Evolutionary conservation across 1,284 basidiomycete species (phyloP).

Genomic region (Malassezia slooffiae): DNA sequence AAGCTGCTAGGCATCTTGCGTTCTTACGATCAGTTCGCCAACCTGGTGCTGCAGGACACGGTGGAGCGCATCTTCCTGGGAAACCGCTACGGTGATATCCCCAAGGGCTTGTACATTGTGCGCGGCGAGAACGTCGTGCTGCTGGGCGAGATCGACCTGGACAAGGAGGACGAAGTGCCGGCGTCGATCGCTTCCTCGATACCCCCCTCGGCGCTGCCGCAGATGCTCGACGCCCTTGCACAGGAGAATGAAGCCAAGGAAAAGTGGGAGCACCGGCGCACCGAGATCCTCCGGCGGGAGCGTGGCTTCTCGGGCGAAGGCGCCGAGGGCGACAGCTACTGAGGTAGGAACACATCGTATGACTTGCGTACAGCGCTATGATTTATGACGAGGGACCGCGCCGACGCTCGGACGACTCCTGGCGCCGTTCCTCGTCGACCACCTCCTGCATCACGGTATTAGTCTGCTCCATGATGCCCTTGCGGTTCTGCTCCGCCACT

Average conservation of each 20-base stretch:
- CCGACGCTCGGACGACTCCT: too few relatives aligned
- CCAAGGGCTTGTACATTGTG: constrained; percentile 80
- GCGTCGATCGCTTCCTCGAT: constrained; percentile 30
- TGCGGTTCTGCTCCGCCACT: constrained; percentile 11
- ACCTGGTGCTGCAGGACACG: constrained; percentile 60
- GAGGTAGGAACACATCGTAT: neutral
- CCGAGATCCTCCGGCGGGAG: constrained; percentile 28
- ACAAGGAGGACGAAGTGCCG: constrained; percentile 40
- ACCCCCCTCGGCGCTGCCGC: constrained; percentile 26
- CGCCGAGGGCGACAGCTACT: constrained; percentile 42
- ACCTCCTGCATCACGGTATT: constrained; percentile 31
- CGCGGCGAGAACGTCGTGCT: constrained; percentile 96
- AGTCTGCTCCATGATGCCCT: constrained; percentile 26
- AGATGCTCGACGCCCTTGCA: constrained; percentile 27
- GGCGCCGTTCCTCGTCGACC: constrained; percentile 26
- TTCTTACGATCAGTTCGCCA: constrained; percentile 97
- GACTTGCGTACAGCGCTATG: neutral
- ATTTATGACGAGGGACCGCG: too few relatives aligned
- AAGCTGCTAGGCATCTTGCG: constrained; percentile 91
- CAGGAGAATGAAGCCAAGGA: constrained; percentile 30
- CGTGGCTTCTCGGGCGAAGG: constrained; percentile 41
- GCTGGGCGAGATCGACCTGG: constrained; percentile 68
- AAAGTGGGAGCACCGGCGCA: constrained; percentile 31
- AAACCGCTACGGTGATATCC: constrained; percentile 62
- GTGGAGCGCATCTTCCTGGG: constrained; percentile 63